Evolutionary conservation across 805 yeast genomes (phyloP).

Genomic region (Sugiyamaella chiloensis): DNA sequence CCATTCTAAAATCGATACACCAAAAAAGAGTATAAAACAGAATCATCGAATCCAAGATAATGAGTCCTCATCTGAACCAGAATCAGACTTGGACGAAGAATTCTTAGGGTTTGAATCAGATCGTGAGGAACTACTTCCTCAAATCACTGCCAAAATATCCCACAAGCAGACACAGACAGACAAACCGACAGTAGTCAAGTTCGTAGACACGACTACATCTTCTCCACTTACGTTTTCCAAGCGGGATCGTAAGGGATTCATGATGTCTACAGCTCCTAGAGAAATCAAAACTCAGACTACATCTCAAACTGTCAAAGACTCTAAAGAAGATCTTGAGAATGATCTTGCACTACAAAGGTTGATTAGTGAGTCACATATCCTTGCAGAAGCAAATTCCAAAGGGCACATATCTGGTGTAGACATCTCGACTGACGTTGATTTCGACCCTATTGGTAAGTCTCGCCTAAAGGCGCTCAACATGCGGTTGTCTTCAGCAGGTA

Average conservation of each 20-base stretch:
- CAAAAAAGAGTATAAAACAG: too few species aligned
- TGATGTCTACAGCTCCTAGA: slow-evolving; percentile 32
- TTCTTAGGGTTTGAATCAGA: slow-evolving; percentile 25
- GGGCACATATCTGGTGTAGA: slow-evolving; percentile 35
- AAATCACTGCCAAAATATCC: slow-evolving; percentile 4
- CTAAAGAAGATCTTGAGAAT: slow-evolving; percentile 50
- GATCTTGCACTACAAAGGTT: slow-evolving; percentile 67
- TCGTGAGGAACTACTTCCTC: too few species aligned
- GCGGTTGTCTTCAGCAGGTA: slow-evolving; percentile 25
- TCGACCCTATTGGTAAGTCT: slow-evolving; percentile 38
- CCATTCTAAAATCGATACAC: too few species aligned
- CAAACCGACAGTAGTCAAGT: slow-evolving; percentile 35
- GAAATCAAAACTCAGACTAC: slow-evolving; percentile 16
- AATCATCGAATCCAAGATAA: too few species aligned
- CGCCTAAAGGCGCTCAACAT: slow-evolving; percentile 37
- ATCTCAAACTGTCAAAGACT: slow-evolving; percentile 12
- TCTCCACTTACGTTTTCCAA: slow-evolving; percentile 18
- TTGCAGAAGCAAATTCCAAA: slow-evolving; percentile 31
- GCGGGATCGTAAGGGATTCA: slow-evolving; percentile 24
- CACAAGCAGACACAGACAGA: slow-evolving; percentile 1
- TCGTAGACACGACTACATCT: slow-evolving; percentile 27
- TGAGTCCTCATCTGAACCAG: slow-evolving; percentile 11
- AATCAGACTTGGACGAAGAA: slow-evolving; percentile 22
- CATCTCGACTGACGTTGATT: slow-evolving; percentile 29
- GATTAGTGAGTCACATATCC: slow-evolving; percentile 65